Evolutionary conservation across 371 early-diverging fungal genomes (phyloP).

Genomic region (Thermomucor indicae-seudaticae): DNA sequence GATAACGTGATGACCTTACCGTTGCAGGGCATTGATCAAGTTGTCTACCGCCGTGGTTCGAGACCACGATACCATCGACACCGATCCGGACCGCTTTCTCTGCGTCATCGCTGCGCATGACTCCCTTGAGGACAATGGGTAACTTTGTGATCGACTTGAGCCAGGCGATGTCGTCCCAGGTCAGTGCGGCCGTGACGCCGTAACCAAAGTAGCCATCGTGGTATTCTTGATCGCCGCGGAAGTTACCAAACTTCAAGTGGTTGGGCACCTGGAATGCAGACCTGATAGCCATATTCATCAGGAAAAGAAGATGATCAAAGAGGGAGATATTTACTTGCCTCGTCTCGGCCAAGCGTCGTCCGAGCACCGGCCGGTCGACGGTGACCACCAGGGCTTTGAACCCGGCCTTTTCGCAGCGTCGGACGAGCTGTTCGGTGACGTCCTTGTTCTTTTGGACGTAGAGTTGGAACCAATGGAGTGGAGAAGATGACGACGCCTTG

Average conservation of each 20-base stretch:
- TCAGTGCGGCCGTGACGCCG: slow-evolving; percentile 30
- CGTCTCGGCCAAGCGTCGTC: slow-evolving; percentile 45
- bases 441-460: slow-evolving; percentile 65
- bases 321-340: no score
- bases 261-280: neutral
- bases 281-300: no score
- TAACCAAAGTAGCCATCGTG: slow-evolving; percentile 18
- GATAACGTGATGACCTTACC: slow-evolving; percentile 12
- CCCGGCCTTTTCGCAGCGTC: slow-evolving; percentile 59
- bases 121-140: slow-evolving; percentile 73
- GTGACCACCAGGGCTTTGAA: slow-evolving; percentile 69
- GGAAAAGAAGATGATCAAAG: no score
- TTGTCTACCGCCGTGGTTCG: slow-evolving; percentile 82
- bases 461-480: slow-evolving; percentile 74
- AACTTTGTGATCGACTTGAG: slow-evolving; percentile 54
- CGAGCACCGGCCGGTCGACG: slow-evolving; percentile 71
- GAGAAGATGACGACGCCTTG: slow-evolving; percentile 26
- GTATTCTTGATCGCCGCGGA: neutral
- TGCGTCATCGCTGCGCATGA: slow-evolving; percentile 69
- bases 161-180: slow-evolving; percentile 73
- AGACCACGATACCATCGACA: slow-evolving; percentile 64
- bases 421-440: slow-evolving; percentile 49
- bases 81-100: slow-evolving; percentile 55
- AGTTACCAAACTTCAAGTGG: slow-evolving; percentile 6
- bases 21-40: slow-evolving; percentile 57